Evolutionary conservation across 495 filamentous ascomycete genomes (phyloP), one percentile per base, ranked within the genome.

Genomic region (Parathielavia hyrcaniae): DNA sequence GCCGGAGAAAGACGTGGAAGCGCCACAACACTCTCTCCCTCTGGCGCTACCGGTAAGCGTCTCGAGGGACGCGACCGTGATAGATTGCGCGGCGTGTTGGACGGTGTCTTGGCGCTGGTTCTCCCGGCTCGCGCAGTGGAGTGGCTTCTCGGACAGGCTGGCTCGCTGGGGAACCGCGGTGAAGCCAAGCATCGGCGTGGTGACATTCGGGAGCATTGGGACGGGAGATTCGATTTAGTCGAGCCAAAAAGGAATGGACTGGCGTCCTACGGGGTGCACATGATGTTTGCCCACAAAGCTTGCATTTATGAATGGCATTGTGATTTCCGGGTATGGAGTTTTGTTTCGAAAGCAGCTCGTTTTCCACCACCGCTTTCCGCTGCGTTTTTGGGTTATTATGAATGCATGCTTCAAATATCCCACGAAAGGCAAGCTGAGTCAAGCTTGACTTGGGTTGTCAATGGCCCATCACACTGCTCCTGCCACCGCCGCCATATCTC

Each of bases 1-100:
- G 93, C 66, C 84, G 93, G 70, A 87, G 95, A 79, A 95, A 97
- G 89, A 97, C 91, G 73, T 99, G 93, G 93, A 95, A 95, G 89
- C 83, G 87, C 75, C 91, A 92, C 85, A 97, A 97, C 87, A 98
- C 93, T 75, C 84, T 92, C 74, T 90, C 84, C 73, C 87, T 92
- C 74, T 95, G 90, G 89, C 80, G 89, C 70, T 95, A 93, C 79
- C 72, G 80, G 72, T 83, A 77, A 76, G 69, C 65, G 72, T 57
- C n/a, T 56, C 44, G 40, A 23, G 34, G 43, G 50, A 43, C 55
- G 41, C 55, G 62, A 45, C 36, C 58, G 44, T 66, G 45, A 46
- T 47, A 52, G 46, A 57, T 5, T 23, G 9, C 19, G 40, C 36
- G 20, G 38, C 53, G n/a, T n/a, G n/a, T 41, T 39, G 35, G 60